Conservation (phyloP, 305 asterid genomes). For the Withania somnifera region DNA sequence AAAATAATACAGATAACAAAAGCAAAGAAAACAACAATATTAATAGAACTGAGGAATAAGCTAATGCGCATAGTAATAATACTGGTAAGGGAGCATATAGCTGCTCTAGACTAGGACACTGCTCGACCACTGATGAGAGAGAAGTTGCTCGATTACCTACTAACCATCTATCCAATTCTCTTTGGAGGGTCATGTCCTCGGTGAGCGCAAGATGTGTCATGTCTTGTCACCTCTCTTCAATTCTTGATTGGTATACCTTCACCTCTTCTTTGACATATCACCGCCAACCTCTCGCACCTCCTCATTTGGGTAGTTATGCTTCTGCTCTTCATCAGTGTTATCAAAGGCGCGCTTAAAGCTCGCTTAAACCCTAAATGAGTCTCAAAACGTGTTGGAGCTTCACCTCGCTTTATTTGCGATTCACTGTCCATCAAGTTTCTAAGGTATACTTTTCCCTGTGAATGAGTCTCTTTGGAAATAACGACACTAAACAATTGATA, state of each 20-base stretch:
- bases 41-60: background rate
- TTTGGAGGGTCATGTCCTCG: background rate
- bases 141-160: background rate
- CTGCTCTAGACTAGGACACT: background rate
- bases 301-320: background rate
- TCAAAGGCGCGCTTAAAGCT: no score
- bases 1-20: background rate
- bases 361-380: no score
- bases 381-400: no score
- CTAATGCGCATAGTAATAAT: background rate
- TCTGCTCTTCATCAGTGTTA: no score
- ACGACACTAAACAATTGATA: no score
- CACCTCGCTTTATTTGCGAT: no score
- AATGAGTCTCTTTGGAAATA: no score
- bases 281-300: background rate
- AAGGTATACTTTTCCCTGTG: no score
- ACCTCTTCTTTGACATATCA: background rate
- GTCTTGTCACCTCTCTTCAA: background rate
- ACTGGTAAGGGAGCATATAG: background rate
- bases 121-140: background rate
- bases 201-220: background rate
- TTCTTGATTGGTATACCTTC: background rate
- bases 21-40: background rate
- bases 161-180: background rate
- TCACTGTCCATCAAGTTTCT: no score